Conservation (phyloP, 495 filamentous ascomycete species). For the Pseudomonodictys pantanalensis region DNA sequence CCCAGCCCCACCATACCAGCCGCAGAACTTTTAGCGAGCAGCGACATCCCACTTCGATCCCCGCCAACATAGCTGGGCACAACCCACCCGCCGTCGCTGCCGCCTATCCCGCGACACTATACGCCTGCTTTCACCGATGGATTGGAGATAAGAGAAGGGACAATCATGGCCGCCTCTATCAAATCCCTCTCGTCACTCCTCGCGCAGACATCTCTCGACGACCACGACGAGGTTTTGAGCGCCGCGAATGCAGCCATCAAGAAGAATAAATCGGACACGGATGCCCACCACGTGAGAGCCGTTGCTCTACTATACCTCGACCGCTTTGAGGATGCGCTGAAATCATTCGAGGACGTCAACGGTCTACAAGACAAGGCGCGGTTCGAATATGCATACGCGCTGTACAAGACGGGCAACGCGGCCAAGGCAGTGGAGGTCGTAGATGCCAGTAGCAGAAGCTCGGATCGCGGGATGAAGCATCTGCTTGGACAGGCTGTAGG, state of each 20-base stretch:
- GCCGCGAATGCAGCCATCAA: conserved; percentile 68
- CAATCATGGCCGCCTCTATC: conserved; percentile 38
- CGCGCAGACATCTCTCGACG: conserved; percentile 60
- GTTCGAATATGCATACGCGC: conserved; percentile 83
- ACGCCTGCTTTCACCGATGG: conserved; percentile 5
- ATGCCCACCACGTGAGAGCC: conserved; percentile 72
- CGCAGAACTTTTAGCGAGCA: conserved; percentile 5
- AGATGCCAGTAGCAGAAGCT: conserved; percentile 42
- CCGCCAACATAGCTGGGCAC: not conserved
- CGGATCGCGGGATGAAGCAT: conserved; percentile 68
- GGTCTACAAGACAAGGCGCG: conserved; percentile 60
- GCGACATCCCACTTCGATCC: conserved; percentile 8
- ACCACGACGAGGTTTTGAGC: conserved; percentile 69
- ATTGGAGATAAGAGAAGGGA: not conserved
- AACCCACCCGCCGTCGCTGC: not conserved
- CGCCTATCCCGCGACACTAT: not conserved
- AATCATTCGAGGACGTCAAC: conserved; percentile 2
- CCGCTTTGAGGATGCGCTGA: conserved; percentile 70
- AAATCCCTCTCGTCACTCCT: conserved; percentile 58
- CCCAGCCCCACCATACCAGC: not conserved
- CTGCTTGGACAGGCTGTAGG: conserved; percentile 82
- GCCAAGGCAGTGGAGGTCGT: conserved; percentile 64
- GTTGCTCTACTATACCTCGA: conserved; percentile 92
- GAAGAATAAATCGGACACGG: conserved; percentile 58
- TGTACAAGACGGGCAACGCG: conserved; percentile 82